Percentiles rank a stretch among this genome's conserved stretches.
phyloP scores from a whole-genome alignment of 2,329 filamentous ascomycete species.

The Chrysosphaeria jannelii region DNA sequence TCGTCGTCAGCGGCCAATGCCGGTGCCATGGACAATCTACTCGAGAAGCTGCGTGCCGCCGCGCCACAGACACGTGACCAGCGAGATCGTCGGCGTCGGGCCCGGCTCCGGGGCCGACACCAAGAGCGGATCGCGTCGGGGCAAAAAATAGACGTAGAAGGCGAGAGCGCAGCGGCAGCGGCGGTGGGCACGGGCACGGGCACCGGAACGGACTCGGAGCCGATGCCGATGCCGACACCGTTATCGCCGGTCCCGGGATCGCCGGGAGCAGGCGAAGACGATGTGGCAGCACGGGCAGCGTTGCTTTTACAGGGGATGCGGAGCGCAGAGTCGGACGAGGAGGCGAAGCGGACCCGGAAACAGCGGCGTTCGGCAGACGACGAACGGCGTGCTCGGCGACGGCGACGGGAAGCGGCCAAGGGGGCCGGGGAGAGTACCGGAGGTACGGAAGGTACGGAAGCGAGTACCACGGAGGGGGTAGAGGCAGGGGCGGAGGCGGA shows the following conservation, averaged over 20 bases:
- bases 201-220: constrained; percentile 9
- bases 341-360: constrained; percentile 29
- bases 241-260: constrained; percentile 20
- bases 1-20: constrained; percentile 32
- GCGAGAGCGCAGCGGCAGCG: constrained; percentile 11
- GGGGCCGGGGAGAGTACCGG: constrained; percentile 14
- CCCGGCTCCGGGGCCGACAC: constrained; percentile 68
- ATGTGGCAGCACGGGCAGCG: constrained; percentile 63
- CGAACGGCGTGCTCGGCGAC: constrained; percentile 35
- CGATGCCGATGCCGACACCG: constrained; percentile 15
- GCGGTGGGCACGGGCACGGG: constrained; percentile 5
- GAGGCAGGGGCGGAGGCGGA: too few species aligned
- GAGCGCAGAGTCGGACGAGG: constrained; percentile 22
- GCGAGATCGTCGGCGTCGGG: constrained; percentile 60
- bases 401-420: constrained; percentile 36
- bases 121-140: constrained; percentile 73
- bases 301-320: constrained; percentile 61
- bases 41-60: constrained; percentile 82
- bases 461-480: not conserved
- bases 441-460: too few species aligned
- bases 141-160: constrained; percentile 52
- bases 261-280: constrained; percentile 30
- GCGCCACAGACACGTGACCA: constrained; percentile 74
- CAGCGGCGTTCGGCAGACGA: constrained; percentile 48
- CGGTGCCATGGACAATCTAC: constrained; percentile 81